Evolutionary conservation across 176 grass and related monocot genomes (phyloP), one percentile per base, ranked within the genome.

Genomic region (Sorghum bicolor): DNA sequence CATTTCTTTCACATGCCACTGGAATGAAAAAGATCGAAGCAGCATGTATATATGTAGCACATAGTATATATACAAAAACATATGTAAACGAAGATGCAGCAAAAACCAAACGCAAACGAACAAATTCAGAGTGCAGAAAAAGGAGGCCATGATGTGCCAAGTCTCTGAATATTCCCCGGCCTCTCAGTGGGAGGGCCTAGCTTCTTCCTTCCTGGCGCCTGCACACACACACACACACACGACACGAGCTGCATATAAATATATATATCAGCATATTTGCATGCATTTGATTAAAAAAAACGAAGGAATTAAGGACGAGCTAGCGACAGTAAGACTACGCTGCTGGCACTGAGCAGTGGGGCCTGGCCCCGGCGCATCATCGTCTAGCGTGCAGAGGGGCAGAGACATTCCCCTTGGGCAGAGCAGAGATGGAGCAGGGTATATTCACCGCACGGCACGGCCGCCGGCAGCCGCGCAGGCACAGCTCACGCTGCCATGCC

Each of bases 151-250:
- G 77, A 89, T 81, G 87, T 62, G 57, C 63, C 63, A 81, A 85
- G 84, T 76, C 76, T 80, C 76, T 73, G 58, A 84, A 85, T 74
- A 89, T 80, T 89, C 87, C 82, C 57, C 70, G 70, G 81, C 70
- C 37, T 64, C 40, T 37, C 70, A n/a, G 67, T 16, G 81, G 34
- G 72, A n/a, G 44, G 44, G 5, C 63, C 40, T 50, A 20, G 7
- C 43, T 50, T 45, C 86, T 34, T 62, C 40, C n/a, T 12, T 34
- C 34, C 34, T 39, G 2, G 48, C 20, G 20, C 32, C 68, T 72
- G 58, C 39, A 16, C 36, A 65, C 60, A 39, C 48, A n/a, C n/a
- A n/a, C n/a, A n/a, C n/a, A n/a, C n/a, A n/a, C n/a, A n/a, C n/a
- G n/a, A n/a, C n/a, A 52, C 47, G 43, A 45, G 43, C 12, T 45